Evolutionary conservation across 1,284 basidiomycete species (phyloP).

Genomic region (Puccinia hordei): DNA sequence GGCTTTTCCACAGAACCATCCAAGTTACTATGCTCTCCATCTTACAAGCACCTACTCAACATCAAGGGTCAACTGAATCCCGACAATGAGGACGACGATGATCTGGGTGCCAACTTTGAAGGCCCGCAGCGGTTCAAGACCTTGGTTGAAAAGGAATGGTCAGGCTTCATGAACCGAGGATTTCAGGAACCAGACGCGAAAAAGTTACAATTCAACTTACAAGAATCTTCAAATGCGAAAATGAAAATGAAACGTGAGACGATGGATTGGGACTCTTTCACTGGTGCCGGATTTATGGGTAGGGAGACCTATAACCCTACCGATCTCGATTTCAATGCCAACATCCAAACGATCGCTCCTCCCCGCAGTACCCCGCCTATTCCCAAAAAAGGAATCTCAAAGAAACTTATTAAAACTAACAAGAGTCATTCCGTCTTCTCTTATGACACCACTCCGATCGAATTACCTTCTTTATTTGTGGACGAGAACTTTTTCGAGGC

Average conservation of each 20-base stretch:
- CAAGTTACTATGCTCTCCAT: constrained; percentile 54
- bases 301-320: constrained; percentile 54
- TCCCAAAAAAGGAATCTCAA: constrained; percentile 47
- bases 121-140: constrained; percentile 54
- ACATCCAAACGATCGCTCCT: constrained; percentile 50
- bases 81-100: constrained; percentile 54
- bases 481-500: constrained; percentile 58
- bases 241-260: constrained; percentile 53
- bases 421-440: constrained; percentile 54
- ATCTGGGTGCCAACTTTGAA: constrained; percentile 51
- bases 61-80: constrained; percentile 59
- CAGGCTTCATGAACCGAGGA: constrained; percentile 55
- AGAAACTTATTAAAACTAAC: constrained; percentile 53
- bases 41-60: constrained; percentile 62
- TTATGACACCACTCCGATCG: constrained; percentile 56
- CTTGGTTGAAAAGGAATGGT: constrained; percentile 57
- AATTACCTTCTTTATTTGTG: constrained; percentile 52
- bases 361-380: constrained; percentile 48
- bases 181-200: constrained; percentile 54
- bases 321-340: constrained; percentile 56
- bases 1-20: constrained; percentile 22
- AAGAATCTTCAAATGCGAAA: constrained; percentile 52
- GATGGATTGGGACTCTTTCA: constrained; percentile 58
- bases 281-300: constrained; percentile 55
- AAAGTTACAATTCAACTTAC: constrained; percentile 57